Base-by-base conservation (phyloP, 2,329 filamentous ascomycete species). In the Ophiostoma angusticollis region DNA sequence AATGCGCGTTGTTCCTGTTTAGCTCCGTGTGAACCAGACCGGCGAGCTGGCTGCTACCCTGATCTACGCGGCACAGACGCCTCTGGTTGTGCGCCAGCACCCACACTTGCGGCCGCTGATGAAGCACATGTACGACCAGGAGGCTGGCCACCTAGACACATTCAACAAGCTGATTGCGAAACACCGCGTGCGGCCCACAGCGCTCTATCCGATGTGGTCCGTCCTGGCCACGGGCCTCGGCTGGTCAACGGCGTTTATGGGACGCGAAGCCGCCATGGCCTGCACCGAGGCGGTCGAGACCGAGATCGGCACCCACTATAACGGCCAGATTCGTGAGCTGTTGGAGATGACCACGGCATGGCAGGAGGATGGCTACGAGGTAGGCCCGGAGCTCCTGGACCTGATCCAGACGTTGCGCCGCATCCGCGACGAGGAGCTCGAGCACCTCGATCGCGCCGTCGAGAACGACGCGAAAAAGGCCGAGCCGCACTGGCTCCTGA, bases 201-300 rank as follows among this genome's bases (percentile, higher is more conserved):
- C 81, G 11, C 80, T 98, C 65, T 93, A 93, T 54, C 91, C 91
- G 0, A 47, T 95, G 3, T 98, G 91, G 91, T 75, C 80, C 31
- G 67, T 77, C 7, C 75, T 87, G 9, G 84, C 91, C 1, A 80
- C 81, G 0, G 74, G 80, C 0, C 62, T 98, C 7, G 91, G 91
- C 14, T 95, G 91, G 86, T 72, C 74, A 5, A 98, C 91, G 0
- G 91, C 83, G 0, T 62, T 91, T 30, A 71, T 98, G 70, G 87
- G 91, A 1, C 74, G 85, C 35, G 86, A 96, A 61, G 87, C 89
- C 2, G 89, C 91, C 25, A 98, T 98, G 91, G 91, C 91, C 11
- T 98, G 91, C 57, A 96, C 91, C 1, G 91, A 98, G 61, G 91
- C 91, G 1, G 89, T 98, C 2, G 91, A 98, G 68, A 98, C 89